Conservation (phyloP, 1,284 basidiomycete genomes). For the Heliocybe sulcata region DNA sequence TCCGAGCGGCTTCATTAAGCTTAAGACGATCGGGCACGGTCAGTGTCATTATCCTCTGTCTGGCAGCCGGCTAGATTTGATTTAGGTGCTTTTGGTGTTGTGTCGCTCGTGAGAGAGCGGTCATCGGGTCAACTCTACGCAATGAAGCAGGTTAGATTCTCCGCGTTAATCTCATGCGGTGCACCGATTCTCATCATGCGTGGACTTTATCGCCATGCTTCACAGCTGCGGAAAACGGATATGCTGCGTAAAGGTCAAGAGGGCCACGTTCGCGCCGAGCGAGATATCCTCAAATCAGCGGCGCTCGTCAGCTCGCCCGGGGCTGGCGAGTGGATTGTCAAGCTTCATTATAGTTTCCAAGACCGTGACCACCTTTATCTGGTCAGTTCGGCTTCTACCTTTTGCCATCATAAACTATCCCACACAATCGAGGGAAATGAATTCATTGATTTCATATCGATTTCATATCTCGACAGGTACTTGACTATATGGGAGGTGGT, state of each 20-base stretch:
- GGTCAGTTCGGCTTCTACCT: constrained; percentile 37
- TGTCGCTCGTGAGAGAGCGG: constrained; percentile 84
- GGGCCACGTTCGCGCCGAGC: constrained; percentile 88
- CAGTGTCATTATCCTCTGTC: constrained; percentile 16
- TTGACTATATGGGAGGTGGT: constrained; percentile 94
- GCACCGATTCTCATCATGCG: background rate
- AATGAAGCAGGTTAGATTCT: constrained; percentile 81
- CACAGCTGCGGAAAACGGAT: constrained; percentile 86
- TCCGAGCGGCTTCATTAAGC: constrained; percentile 78
- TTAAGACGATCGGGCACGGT: constrained; percentile 97
- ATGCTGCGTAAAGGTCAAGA: constrained; percentile 99
- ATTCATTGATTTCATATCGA: constrained; percentile 54
- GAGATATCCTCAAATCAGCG: constrained; percentile 82
- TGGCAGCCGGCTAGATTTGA: constrained; percentile 11
- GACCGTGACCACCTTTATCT: constrained; percentile 92
- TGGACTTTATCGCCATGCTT: constrained; percentile 1
- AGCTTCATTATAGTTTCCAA: constrained; percentile 87
- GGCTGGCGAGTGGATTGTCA: constrained; percentile 89
- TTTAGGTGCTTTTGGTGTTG: constrained; percentile 90
- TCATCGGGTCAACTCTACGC: constrained; percentile 80
- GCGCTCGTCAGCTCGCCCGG: constrained; percentile 62
- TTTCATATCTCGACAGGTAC: constrained; percentile 49
- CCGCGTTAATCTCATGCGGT: constrained; percentile 1
- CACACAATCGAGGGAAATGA: constrained; percentile 14
- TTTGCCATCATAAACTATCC: constrained; percentile 11